Evolutionary conservation across 371 early-diverging fungal species (phyloP).

Genomic region (Haplosporangium sp.): DNA sequence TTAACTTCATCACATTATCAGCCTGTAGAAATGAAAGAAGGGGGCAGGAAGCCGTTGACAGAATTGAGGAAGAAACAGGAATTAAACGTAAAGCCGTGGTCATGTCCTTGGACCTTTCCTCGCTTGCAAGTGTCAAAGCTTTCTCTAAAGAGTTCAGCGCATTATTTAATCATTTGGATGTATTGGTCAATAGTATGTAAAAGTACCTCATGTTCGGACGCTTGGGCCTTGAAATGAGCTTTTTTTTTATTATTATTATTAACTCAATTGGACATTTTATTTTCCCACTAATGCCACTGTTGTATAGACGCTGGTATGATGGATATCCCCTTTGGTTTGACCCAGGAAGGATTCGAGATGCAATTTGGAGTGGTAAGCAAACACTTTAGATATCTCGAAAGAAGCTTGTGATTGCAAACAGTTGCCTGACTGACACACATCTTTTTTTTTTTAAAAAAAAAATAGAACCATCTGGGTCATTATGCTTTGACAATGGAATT

Average conservation of each 20-base stretch:
- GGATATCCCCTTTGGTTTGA: conserved; percentile 47
- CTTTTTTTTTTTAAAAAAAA: not conserved
- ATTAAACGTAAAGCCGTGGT: conserved; percentile 46
- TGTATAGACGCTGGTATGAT: conserved; percentile 57
- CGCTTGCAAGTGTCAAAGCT: conserved; percentile 56
- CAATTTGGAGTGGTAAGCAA: conserved; percentile 53
- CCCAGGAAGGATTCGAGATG: conserved; percentile 51
- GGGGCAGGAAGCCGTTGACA: conserved; percentile 54
- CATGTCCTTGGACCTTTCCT: conserved; percentile 63
- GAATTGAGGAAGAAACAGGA: conserved; percentile 57
- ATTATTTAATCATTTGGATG: conserved; percentile 50
- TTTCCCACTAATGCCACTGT: not conserved
- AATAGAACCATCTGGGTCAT: conserved; percentile 50
- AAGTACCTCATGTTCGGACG: not conserved
- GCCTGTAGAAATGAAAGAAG: conserved; percentile 35
- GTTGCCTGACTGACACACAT: not conserved
- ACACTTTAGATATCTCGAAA: not conserved
- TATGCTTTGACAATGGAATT: conserved; percentile 51
- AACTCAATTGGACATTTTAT: not conserved
- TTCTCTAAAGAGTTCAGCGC: conserved; percentile 59
- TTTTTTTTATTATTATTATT: not conserved
- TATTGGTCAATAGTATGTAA: conserved; percentile 64
- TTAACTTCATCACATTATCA: not conserved
- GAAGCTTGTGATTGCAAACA: no score
- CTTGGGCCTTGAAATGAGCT: not conserved